phyloP scores from a whole-genome alignment of 2,329 filamentous ascomycete genomes.

The Aspergillus texensis region DNA sequence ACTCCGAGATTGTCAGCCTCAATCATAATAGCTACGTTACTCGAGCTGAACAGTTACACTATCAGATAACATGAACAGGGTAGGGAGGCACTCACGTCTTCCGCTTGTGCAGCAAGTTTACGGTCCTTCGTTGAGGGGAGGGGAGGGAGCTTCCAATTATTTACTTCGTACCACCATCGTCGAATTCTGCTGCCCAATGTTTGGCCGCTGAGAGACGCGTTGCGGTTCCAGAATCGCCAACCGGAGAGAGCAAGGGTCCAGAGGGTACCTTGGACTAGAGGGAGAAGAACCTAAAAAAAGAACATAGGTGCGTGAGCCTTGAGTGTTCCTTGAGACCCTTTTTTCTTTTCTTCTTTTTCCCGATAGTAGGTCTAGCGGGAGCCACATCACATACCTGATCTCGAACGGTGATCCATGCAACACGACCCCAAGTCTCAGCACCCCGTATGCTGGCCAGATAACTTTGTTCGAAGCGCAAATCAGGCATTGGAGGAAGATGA shows the following conservation, averaged over 20 bases:
- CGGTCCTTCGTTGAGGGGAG: constrained; percentile 27
- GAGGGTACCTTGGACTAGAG: constrained; percentile 82
- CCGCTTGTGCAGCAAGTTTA: constrained; percentile 42
- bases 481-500: constrained; percentile 71
- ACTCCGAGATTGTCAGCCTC: constrained; percentile 36
- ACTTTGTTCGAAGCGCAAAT: constrained; percentile 96
- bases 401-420: constrained; percentile 80
- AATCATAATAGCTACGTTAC: constrained; percentile 4
- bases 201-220: constrained; percentile 73
- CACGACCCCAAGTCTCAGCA: constrained; percentile 76
- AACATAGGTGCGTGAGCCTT: not conserved
- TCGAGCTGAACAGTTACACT: not conserved
- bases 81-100: constrained; percentile 44
- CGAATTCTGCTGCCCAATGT: constrained; percentile 75
- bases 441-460: constrained; percentile 86
- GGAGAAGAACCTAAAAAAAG: constrained; percentile 72
- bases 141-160: constrained; percentile 78
- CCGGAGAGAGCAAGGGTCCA: constrained; percentile 84
- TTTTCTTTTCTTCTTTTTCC: not conserved
- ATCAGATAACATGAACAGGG: not conserved
- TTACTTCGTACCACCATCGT: constrained; percentile 94
- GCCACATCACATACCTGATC: constrained; percentile 70
- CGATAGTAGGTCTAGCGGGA: not conserved
- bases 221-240: constrained; percentile 88
- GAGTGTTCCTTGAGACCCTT: not conserved